Evolutionary conservation across 805 yeast species (phyloP).

Genomic region (Wickerhamiella sergipiensis): DNA sequence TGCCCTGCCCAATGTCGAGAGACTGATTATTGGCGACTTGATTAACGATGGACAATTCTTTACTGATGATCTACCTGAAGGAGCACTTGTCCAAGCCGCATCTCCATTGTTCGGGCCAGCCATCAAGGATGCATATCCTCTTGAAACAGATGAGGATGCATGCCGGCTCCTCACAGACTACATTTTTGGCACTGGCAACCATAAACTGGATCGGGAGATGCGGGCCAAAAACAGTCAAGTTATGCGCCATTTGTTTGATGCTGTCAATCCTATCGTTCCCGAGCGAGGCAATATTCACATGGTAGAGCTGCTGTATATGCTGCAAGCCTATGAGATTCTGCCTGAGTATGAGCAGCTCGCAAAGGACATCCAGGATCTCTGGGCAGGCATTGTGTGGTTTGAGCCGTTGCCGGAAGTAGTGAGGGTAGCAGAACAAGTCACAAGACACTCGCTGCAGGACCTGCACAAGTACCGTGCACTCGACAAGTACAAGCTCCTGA

Average conservation of each 20-base stretch:
- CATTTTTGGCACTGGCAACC: conserved; percentile 12
- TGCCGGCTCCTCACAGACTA: conserved; percentile 13
- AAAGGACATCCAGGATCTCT: conserved; percentile 16
- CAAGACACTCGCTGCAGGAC: background rate
- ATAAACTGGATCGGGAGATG: conserved; percentile 5
- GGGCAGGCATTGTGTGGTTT: conserved; percentile 19
- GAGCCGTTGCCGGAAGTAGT: conserved; percentile 7
- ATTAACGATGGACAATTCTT: conserved; percentile 19
- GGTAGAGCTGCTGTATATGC: conserved; percentile 23
- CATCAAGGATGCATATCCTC: background rate
- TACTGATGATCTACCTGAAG: conserved; percentile 6
- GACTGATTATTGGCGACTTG: conserved; percentile 21
- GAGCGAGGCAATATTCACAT: conserved; percentile 22
- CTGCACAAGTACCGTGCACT: background rate
- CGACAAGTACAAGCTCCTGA: background rate
- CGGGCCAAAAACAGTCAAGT: conserved; percentile 10
- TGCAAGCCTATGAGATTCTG: conserved; percentile 18
- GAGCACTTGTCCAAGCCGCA: background rate
- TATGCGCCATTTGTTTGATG: conserved; percentile 22
- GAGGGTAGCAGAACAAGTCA: background rate
- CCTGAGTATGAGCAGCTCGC: conserved; percentile 10
- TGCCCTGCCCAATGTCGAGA: conserved; percentile 9
- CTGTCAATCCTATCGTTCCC: conserved; percentile 20
- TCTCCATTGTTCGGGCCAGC: background rate
- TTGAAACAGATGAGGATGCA: conserved; percentile 4